A percentile compares a stretch with the other conserved stretches of the same genome.
Conservation (phyloP, 345 rosid genomes). For the Salix viminalis region DNA sequence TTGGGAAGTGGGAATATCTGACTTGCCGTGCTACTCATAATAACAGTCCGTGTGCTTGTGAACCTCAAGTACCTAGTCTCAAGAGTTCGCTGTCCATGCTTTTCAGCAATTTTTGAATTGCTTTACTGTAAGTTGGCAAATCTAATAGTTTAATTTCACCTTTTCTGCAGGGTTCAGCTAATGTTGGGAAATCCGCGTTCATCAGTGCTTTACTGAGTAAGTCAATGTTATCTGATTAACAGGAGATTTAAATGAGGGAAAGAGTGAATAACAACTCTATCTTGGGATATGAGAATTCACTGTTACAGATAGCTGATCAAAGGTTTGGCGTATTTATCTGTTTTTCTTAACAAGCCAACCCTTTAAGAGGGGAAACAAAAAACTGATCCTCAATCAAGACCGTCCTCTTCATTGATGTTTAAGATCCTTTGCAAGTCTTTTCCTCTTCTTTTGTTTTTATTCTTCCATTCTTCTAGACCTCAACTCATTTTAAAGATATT, state of each 20-base stretch:
- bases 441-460: neutral
- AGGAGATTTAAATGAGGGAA: neutral
- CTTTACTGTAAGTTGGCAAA: neutral
- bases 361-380: neutral
- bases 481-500: neutral
- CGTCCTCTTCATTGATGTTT: neutral
- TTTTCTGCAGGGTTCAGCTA: constrained; percentile 75
- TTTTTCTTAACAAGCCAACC: neutral
- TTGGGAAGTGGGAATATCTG: neutral
- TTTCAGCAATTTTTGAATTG: constrained; percentile 1
- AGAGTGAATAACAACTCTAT: neutral
- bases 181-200: constrained; percentile 98
- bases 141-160: constrained; percentile 9
- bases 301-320: neutral
- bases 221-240: constrained; percentile 22
- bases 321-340: neutral
- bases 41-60: neutral
- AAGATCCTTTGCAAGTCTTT: neutral
- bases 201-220: constrained; percentile 85
- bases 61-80: neutral
- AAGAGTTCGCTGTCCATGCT: constrained; percentile 5
- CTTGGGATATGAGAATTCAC: neutral
- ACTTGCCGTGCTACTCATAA: neutral
- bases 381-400: neutral
- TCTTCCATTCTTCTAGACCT: neutral